phyloP scores from a whole-genome alignment of 768 basidiomycete species.

The Cantharellus cinnabarinus region DNA sequence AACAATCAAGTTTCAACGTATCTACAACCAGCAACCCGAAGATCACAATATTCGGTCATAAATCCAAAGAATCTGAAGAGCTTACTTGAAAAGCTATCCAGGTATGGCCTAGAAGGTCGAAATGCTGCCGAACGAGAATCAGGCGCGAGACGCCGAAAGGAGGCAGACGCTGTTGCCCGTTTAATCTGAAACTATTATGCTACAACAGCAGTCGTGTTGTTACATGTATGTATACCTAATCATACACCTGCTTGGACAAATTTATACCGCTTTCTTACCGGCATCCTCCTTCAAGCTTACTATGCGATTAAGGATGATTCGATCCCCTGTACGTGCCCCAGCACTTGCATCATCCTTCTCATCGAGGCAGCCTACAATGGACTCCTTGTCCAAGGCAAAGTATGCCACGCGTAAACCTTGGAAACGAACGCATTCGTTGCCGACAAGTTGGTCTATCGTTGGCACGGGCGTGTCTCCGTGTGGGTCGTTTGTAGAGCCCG shows the following conservation, averaged over 20 bases:
- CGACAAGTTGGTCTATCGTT: constrained; percentile 61
- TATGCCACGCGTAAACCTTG: constrained; percentile 92
- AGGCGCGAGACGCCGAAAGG: constrained; percentile 52
- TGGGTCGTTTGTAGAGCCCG: constrained; percentile 12
- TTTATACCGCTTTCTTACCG: constrained; percentile 32
- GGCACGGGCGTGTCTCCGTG: constrained; percentile 45
- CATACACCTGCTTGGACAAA: neutral
- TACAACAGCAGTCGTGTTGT: neutral
- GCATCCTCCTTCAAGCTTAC: constrained; percentile 90
- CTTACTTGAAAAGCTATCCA: constrained; percentile 60
- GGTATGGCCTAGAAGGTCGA: constrained; percentile 40
- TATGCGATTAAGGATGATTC: constrained; percentile 72
- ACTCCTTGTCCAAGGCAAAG: constrained; percentile 81
- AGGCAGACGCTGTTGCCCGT: constrained; percentile 58
- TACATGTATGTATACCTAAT: neutral
- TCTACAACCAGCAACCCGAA: constrained; percentile 48
- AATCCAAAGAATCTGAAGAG: constrained; percentile 53
- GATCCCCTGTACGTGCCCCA: constrained; percentile 45
- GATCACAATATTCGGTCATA: constrained; percentile 41
- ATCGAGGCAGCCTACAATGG: constrained; percentile 43
- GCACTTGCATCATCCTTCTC: constrained; percentile 26
- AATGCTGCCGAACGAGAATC: constrained; percentile 38
- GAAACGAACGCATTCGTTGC: constrained; percentile 86
- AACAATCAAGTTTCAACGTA: constrained; percentile 60
- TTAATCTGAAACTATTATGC: constrained; percentile 13